A percentile compares a stretch with the other conserved stretches of the same genome.
Evolutionary conservation across 441 rosid species (phyloP).

Genomic region (Gossypium lobatum): DNA sequence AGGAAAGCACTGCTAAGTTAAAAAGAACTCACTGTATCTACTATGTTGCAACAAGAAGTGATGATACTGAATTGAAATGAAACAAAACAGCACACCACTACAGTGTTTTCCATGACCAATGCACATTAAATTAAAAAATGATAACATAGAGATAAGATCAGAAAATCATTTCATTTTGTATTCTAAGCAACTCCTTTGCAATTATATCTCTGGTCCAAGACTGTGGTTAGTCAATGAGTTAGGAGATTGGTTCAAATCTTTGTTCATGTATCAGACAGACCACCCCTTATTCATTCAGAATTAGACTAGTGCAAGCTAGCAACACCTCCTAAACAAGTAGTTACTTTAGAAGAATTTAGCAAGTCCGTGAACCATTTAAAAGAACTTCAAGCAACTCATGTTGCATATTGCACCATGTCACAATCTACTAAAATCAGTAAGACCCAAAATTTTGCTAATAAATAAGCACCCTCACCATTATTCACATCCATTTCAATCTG

Average conservation of each 20-base stretch:
- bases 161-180: background rate
- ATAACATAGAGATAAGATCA: background rate
- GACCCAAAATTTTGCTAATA: background rate
- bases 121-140: background rate
- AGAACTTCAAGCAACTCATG: background rate
- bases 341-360: background rate
- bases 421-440: background rate
- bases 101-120: background rate
- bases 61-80: background rate
- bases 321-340: background rate
- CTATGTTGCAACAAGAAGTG: background rate
- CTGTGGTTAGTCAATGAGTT: background rate
- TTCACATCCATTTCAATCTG: constrained; percentile 3
- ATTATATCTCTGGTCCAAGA: background rate
- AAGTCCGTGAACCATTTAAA: background rate
- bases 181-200: background rate
- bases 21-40: background rate
- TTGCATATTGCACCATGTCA: background rate
- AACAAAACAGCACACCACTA: background rate
- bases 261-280: background rate
- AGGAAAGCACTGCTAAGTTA: background rate
- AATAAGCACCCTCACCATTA: background rate
- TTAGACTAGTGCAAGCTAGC: background rate
- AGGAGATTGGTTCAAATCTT: background rate
- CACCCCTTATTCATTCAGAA: background rate